Base-by-base conservation (phyloP, 2,329 filamentous ascomycete genomes). In the Ascochyta rabiei region DNA sequence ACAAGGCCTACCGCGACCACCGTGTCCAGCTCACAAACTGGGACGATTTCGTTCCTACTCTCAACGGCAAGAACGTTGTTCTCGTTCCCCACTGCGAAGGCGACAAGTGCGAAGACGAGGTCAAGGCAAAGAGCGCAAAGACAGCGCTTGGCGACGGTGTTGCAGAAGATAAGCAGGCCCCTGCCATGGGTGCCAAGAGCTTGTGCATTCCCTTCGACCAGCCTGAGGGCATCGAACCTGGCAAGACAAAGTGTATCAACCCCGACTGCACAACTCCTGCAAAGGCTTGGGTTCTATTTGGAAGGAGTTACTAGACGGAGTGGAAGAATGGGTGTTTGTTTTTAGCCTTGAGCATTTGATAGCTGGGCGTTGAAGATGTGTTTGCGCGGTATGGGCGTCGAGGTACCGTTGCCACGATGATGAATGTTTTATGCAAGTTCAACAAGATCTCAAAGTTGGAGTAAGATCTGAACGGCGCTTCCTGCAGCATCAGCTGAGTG, bases 241-340 rank as follows among this genome's bases (percentile, higher is more conserved):
- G 90, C 44, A 88, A 90, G 79, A 96, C 91, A 54, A 93, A 95
- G 78, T 99, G 95, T 75, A 82, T 93, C 67, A 97, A 90, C 82
- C 93, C 93, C 37, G 89, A 93, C 70, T 98, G 93, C 79, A 81
- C 81, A 57, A 82, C 81, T 61, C 79, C 86, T 45, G 93, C 93
- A 16, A 86, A 93, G 81, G 85, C 88, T 70, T 98, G 91, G 89
- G 90, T 90, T 76, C 89, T 97, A 87, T 98, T 97, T 77, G 93
- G 93, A 69, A 68, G 80, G 61, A 81, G 78, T 76, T 74, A 74
- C 45, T 74, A 73, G 62, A 42, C 13, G 33, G 10, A 16, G 18
- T 34, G 4, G 33, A 21, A 45, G 34, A 24, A 16, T 23, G 13
- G 18, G 33, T 47, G 42, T 55, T 39, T 49, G 39, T 31, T 45